Percentiles rank a stretch among this genome's conserved stretches.
Conservation (phyloP, 1,284 basidiomycete genomes). For the Chiua sp. region DNA sequence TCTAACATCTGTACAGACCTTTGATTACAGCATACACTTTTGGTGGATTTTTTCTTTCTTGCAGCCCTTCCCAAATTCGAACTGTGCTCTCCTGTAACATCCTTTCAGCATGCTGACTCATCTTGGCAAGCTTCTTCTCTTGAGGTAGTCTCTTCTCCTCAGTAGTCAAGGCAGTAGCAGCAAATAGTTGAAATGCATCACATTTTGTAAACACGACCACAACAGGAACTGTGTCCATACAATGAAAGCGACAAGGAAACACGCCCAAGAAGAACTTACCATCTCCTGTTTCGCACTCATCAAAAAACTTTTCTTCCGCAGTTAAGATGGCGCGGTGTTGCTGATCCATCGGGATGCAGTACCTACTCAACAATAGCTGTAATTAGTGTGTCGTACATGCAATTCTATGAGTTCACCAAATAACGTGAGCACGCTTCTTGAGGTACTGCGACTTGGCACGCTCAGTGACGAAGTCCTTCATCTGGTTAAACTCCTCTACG, state of each 20-base stretch:
- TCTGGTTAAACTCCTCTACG: too few relatives aligned
- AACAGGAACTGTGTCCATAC: slow-evolving; percentile 1
- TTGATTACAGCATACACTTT: background rate
- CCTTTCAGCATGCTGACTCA: background rate
- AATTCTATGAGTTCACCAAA: too few relatives aligned
- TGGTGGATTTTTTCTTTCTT: background rate
- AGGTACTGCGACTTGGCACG: too few relatives aligned
- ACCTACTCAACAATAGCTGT: background rate
- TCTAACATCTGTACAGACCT: too few relatives aligned
- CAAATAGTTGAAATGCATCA: background rate
- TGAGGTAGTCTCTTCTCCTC: too few relatives aligned
- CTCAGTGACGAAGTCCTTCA: too few relatives aligned
- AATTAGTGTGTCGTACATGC: background rate
- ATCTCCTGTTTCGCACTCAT: too few relatives aligned
- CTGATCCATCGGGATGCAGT: background rate
- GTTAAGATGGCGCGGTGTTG: too few relatives aligned
- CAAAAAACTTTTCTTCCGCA: too few relatives aligned
- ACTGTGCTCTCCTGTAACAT: background rate
- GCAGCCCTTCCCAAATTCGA: background rate
- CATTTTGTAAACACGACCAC: slow-evolving; percentile 2
- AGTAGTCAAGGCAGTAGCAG: background rate
- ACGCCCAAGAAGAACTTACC: too few relatives aligned
- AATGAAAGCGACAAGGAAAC: too few relatives aligned
- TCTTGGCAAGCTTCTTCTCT: background rate
- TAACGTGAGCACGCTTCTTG: too few relatives aligned